Percentiles rank a stretch among this genome's conserved stretches.
phyloP scores from a whole-genome alignment of 2,329 filamentous ascomycete genomes.

The Trichoderma simmonsii region DNA sequence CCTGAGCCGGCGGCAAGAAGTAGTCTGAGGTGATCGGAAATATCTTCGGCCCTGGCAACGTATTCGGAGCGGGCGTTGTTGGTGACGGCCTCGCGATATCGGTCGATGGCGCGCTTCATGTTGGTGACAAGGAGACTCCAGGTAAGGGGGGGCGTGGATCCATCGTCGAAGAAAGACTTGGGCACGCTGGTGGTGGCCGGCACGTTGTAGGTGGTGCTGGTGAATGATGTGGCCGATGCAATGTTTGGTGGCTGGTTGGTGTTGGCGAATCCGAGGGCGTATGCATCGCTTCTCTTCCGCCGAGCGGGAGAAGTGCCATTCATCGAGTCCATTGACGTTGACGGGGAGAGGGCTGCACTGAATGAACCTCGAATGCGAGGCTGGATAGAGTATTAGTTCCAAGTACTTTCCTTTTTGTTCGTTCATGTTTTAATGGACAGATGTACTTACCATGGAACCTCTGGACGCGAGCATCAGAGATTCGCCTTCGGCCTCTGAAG shows the following conservation, averaged over 20 bases:
- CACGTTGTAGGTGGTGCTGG: constrained; percentile 54
- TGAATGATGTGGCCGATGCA: constrained; percentile 61
- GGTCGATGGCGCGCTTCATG: constrained; percentile 86
- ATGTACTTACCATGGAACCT: constrained; percentile 59
- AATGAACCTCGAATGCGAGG: constrained; percentile 64
- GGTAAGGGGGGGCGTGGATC: constrained; percentile 72
- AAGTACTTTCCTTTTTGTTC: not conserved
- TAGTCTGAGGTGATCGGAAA: constrained; percentile 90
- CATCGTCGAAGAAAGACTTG: constrained; percentile 86
- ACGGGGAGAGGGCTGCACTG: constrained; percentile 72
- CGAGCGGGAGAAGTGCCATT: constrained; percentile 62
- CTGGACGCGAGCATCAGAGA: constrained; percentile 64
- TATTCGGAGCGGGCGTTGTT: constrained; percentile 83
- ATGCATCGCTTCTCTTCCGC: constrained; percentile 56
- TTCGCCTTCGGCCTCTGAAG: constrained; percentile 79
- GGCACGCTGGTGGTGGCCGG: constrained; percentile 62
- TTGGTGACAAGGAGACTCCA: constrained; percentile 90
- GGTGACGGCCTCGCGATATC: constrained; percentile 85
- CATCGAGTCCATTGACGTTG: constrained; percentile 88
- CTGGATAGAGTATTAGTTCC: constrained; percentile 30
- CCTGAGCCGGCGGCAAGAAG: constrained; percentile 93
- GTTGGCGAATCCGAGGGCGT: constrained; percentile 38
- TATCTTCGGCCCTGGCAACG: constrained; percentile 92
- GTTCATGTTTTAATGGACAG: not conserved
- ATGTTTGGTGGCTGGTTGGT: constrained; percentile 49